These are phyloP conservation scores for Citrus inodora DNA, from an alignment of 345 rosid species.

Conservation along the genomic window DNA sequence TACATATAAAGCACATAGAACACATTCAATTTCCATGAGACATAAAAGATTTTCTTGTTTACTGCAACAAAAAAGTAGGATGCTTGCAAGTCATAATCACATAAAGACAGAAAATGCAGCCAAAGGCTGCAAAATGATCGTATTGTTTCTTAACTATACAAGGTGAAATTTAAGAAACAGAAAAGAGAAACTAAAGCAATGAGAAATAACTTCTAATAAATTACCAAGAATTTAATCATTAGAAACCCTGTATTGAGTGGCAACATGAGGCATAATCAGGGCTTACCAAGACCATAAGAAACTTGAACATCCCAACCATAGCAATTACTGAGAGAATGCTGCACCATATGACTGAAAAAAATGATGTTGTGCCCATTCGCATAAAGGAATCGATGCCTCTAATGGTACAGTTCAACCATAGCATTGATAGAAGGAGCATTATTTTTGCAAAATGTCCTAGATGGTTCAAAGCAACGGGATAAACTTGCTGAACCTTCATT, in stretches of 20 bases:
- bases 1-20: background rate
- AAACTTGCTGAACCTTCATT: constrained; percentile 47
- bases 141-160: background rate
- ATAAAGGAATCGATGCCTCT: constrained; percentile 86
- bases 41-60: background rate
- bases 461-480: constrained; percentile 64
- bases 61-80: background rate
- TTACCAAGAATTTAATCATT: constrained; percentile 2
- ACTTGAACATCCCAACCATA: constrained; percentile 73
- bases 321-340: constrained; percentile 74
- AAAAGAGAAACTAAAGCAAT: background rate
- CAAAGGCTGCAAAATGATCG: background rate
- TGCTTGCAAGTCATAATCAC: background rate
- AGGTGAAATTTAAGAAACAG: background rate
- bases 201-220: background rate
- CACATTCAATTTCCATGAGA: background rate
- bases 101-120: background rate
- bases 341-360: constrained; percentile 87
- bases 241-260: background rate
- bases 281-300: constrained; percentile 72
- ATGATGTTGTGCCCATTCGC: constrained; percentile 81
- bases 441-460: constrained; percentile 66
- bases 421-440: constrained; percentile 60
- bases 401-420: constrained; percentile 87
- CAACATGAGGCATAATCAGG: constrained; percentile 6